Percentiles rank a stretch among this genome's conserved stretches.
Conservation (phyloP, 306 rosid genomes). For the Quercus engelmannii region DNA sequence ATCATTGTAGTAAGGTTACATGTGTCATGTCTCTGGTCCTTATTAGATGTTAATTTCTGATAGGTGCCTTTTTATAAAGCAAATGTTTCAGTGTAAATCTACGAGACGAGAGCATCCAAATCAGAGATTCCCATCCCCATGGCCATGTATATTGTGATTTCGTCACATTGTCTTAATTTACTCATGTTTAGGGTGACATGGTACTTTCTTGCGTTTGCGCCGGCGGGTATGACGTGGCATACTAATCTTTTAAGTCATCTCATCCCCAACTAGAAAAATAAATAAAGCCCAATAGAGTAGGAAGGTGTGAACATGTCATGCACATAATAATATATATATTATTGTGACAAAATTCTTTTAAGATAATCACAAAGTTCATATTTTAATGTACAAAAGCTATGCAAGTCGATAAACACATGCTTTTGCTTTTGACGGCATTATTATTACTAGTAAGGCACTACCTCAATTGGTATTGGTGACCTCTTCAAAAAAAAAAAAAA, state of each 20-base stretch:
- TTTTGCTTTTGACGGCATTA: constrained; percentile 20
- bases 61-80: not conserved
- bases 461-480: not conserved
- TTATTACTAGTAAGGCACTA: not conserved
- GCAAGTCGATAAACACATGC: constrained; percentile 26
- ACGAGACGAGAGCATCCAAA: constrained; percentile 11
- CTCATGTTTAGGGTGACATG: constrained; percentile 17
- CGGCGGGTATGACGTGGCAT: constrained; percentile 25
- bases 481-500: too few species aligned
- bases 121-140: constrained; percentile 17
- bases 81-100: not conserved
- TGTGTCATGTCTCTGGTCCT: not conserved
- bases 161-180: constrained; percentile 34
- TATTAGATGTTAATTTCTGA: not conserved
- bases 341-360: not conserved
- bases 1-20: not conserved
- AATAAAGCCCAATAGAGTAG: constrained; percentile 24
- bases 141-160: not conserved
- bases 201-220: constrained; percentile 8
- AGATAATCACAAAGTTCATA: constrained; percentile 35
- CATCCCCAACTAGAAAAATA: constrained; percentile 25
- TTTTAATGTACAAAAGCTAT: constrained; percentile 6
- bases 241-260: constrained; percentile 37
- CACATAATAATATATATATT: constrained; percentile 5
- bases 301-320: constrained; percentile 36